These are phyloP conservation scores for Populus pruinosa DNA, from an alignment of 345 rosid species.

Conservation along the genomic window DNA sequence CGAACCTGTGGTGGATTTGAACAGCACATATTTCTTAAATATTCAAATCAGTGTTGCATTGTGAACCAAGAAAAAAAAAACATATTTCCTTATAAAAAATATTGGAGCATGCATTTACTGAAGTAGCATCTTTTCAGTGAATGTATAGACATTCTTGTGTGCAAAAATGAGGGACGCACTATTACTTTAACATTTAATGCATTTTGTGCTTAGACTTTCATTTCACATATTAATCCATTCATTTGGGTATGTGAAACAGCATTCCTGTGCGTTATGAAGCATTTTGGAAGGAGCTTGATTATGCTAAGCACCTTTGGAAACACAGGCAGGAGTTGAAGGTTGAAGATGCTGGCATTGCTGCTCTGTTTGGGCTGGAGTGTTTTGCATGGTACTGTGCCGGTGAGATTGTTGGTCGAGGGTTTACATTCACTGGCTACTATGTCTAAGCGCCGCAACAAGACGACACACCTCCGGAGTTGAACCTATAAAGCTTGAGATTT, in stretches of 20 bases:
- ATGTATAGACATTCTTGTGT: not conserved
- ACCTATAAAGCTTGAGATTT: not conserved
- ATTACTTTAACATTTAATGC: not conserved
- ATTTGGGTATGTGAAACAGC: conserved; percentile 26
- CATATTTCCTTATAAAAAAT: not conserved
- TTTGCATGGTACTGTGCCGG: conserved; percentile 73
- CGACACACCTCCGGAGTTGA: not conserved
- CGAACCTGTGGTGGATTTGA: not conserved
- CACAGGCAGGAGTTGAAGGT: conserved; percentile 53
- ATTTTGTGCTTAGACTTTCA: not conserved
- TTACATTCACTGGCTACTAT: conserved; percentile 67
- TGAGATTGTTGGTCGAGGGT: conserved; percentile 68
- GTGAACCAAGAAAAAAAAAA: not conserved
- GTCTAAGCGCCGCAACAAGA: conserved; percentile 28
- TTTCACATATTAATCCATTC: not conserved
- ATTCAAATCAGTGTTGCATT: not conserved
- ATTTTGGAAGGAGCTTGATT: conserved; percentile 61
- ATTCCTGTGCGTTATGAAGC: conserved; percentile 53
- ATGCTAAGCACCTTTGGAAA: conserved; percentile 53
- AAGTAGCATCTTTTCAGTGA: not conserved
- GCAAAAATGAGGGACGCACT: not conserved
- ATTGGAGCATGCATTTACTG: not conserved
- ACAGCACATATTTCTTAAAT: not conserved
- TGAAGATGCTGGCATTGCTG: conserved; percentile 63
- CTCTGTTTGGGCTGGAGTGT: conserved; percentile 68